Conservation (phyloP, 495 filamentous ascomycete genomes). For the Usnea hakonensis region DNA sequence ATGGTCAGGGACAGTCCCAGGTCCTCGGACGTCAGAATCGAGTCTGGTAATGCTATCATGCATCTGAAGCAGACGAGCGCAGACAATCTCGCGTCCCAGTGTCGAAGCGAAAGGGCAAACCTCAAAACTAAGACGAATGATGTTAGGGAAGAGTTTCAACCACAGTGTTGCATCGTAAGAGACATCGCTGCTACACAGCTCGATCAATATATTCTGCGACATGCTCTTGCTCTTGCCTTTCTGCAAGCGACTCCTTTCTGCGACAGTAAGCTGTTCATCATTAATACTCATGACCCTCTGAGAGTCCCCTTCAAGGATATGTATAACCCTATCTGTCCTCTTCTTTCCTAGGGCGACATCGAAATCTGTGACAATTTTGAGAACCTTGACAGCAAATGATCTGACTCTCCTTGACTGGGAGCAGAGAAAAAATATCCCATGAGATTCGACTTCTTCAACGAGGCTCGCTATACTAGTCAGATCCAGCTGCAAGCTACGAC, state of each 20-base stretch:
- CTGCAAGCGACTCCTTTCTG: slow-evolving; percentile 85
- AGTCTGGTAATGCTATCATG: slow-evolving; percentile 70
- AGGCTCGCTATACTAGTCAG: slow-evolving; percentile 79
- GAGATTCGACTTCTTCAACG: slow-evolving; percentile 93
- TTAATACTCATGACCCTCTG: slow-evolving; percentile 84
- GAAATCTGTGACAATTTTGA: slow-evolving; percentile 88
- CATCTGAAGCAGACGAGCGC: slow-evolving; percentile 85
- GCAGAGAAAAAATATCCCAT: slow-evolving; percentile 96
- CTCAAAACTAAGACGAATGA: slow-evolving; percentile 85
- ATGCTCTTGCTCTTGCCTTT: slow-evolving; percentile 81
- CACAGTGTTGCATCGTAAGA: slow-evolving; percentile 91
- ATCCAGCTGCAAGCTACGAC: slow-evolving; percentile 67
- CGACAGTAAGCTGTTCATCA: slow-evolving; percentile 85
- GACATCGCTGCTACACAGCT: slow-evolving; percentile 91
- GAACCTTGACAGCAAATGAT: slow-evolving; percentile 81
- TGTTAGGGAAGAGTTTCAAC: slow-evolving; percentile 96
- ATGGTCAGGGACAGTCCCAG: slow-evolving; percentile 51
- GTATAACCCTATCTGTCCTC: slow-evolving; percentile 71
- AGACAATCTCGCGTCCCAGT: slow-evolving; percentile 83
- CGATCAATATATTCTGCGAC: slow-evolving; percentile 76
- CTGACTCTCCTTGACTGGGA: slow-evolving; percentile 87
- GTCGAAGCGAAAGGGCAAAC: slow-evolving; percentile 85
- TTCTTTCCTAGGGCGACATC: slow-evolving; percentile 81
- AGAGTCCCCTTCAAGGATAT: slow-evolving; percentile 85
- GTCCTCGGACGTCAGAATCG: slow-evolving; percentile 62